Evolutionary conservation across 768 basidiomycete species (phyloP), one percentile per base, ranked within the genome.

Genomic region (Rubroboletus pulcherrimus): DNA sequence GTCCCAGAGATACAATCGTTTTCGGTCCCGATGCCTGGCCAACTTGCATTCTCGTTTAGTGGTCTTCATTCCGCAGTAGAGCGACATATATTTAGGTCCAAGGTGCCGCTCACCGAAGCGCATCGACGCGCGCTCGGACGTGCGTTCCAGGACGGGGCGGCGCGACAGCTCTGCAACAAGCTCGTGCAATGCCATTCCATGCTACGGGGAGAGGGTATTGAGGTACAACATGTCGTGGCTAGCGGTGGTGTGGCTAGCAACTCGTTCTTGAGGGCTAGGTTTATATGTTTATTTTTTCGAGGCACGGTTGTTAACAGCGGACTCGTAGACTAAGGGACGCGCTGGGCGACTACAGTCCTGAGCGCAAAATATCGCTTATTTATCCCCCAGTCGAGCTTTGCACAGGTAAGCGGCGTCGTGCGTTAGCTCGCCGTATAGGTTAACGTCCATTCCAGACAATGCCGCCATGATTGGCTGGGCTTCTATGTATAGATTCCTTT

Each of bases 381-480:
- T 93, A 87, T 64, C 93, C 93, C n/a, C 91, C 93, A 0, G 76
- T 81, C 0, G 69, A 76, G 11, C 74, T 95, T 2, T 98, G 94
- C 66, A 96, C 93, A 66, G 92, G 92, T 89, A 54, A 51, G 75
- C 2, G 38, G 7, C 19, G 15, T 15, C 4, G 21, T 31, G 33
- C 7, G 26, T 51, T 24, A 2, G 9, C 19, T n/a, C 21, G 29
- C 30, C 34, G 5, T 50, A 14, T 39, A 29, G 50, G 38, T 49
- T 41, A 24, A 38, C 12, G 44, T 21, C 37, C 30, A 15, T 35
- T 24, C 21, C 60, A 95, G 96, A 98, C 64, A 98, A 98, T 69
- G 96, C 96, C 1, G 95, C 83, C 9, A 98, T 98, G 96, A 91
- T 98, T 61, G 96, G 82, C 2, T 96, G 89, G 90, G 89, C 94